A percentile compares a stretch with the other conserved stretches of the same genome.
Conservation (phyloP, 2,329 filamentous ascomycete genomes). For the Verticillium zaregamsianum region DNA sequence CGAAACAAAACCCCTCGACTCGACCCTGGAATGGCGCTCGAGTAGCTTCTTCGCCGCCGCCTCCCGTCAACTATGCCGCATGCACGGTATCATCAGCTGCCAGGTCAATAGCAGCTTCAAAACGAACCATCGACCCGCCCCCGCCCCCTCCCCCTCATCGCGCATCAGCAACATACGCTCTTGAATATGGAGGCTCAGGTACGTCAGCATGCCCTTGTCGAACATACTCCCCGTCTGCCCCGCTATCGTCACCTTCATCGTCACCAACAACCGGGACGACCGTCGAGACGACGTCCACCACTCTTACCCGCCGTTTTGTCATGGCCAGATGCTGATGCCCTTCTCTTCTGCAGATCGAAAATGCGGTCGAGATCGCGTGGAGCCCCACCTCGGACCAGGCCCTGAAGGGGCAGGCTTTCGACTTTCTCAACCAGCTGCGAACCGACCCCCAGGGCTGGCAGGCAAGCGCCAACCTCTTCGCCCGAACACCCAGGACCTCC, state of each 20-base stretch:
- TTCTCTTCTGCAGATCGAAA: slow-evolving; percentile 64
- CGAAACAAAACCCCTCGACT: slow-evolving; percentile 2
- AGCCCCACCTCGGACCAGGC: slow-evolving; percentile 71
- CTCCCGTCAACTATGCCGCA: slow-evolving; percentile 35
- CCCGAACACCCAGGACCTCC: slow-evolving; percentile 66
- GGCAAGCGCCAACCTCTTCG: slow-evolving; percentile 82
- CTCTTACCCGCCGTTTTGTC: too few species aligned
- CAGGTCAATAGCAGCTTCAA: slow-evolving; percentile 37
- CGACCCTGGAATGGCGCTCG: slow-evolving; percentile 32
- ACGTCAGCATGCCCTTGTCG: slow-evolving; percentile 16
- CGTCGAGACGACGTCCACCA: not conserved
- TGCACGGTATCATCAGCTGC: slow-evolving; percentile 33
- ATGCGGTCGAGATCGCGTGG: slow-evolving; percentile 92
- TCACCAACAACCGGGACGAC: slow-evolving; percentile 8
- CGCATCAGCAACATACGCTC: slow-evolving; percentile 10
- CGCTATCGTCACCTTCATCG: slow-evolving; percentile 10
- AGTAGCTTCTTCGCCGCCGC: slow-evolving; percentile 32
- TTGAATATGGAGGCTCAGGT: slow-evolving; percentile 46
- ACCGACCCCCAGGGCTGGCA: slow-evolving; percentile 85
- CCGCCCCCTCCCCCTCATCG: slow-evolving; percentile 9
- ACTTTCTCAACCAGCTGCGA: slow-evolving; percentile 75
- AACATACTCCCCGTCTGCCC: slow-evolving; percentile 19
- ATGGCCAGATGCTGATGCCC: slow-evolving; percentile 10
- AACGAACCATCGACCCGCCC: slow-evolving; percentile 5
- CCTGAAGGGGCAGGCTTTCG: slow-evolving; percentile 77